Evolutionary conservation across 768 basidiomycete species (phyloP).

Genomic region (Podaxis carcinomalis): DNA sequence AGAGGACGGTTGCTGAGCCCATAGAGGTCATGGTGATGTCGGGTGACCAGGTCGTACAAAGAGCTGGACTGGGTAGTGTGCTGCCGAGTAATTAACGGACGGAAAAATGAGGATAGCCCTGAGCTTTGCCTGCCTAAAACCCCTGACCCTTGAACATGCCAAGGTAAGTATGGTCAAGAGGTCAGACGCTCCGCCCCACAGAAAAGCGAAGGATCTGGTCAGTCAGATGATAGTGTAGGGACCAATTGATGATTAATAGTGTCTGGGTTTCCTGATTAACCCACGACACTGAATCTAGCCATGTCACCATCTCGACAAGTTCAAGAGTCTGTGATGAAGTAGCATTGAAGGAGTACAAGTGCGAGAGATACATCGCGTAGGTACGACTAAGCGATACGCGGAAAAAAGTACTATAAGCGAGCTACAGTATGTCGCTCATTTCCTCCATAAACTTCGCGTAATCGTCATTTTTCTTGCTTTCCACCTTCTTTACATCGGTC

Average conservation of each 20-base stretch:
- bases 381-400: slow-evolving; percentile 1
- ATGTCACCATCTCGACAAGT: not conserved
- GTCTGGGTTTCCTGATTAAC: not conserved
- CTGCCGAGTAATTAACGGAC: not conserved
- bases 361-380: not conserved
- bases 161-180: not conserved
- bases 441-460: slow-evolving; percentile 77
- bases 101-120: not conserved
- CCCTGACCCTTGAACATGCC: slow-evolving; percentile 1
- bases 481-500: slow-evolving; percentile 20
- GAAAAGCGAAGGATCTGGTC: not conserved
- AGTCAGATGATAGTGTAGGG: not conserved
- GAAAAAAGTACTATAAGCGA: slow-evolving; percentile 13
- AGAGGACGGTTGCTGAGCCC: slow-evolving; percentile 36
- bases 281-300: not conserved
- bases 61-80: not conserved
- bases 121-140: not conserved
- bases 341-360: not conserved
- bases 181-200: not conserved
- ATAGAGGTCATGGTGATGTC: slow-evolving; percentile 24
- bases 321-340: not conserved
- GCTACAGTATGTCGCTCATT: slow-evolving; percentile 60
- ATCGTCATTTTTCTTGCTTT: slow-evolving; percentile 52
- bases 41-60: not conserved
- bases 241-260: not conserved